Evolutionary conservation across 768 basidiomycete genomes (phyloP).

Genomic region (Strobilomyces confusus): DNA sequence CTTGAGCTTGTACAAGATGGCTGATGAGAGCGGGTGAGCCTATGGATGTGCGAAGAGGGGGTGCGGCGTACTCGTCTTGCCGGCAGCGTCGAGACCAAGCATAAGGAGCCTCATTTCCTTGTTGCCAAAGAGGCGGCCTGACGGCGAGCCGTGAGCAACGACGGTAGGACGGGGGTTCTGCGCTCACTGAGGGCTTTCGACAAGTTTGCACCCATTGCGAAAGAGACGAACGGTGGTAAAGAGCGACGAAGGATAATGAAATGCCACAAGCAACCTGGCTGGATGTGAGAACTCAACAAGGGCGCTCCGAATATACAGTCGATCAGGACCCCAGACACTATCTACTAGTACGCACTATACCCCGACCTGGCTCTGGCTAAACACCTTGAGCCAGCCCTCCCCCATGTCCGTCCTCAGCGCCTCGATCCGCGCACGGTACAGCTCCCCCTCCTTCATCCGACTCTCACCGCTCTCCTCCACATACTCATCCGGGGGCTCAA

Average conservation of each 20-base stretch:
- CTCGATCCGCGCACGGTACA: conserved; percentile 75
- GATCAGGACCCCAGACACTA: conserved; percentile 30
- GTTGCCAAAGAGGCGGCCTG: conserved; percentile 94
- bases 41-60: not conserved
- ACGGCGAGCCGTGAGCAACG: conserved; percentile 5
- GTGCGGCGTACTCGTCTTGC: conserved; percentile 85
- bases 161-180: too few species aligned
- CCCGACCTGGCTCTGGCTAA: conserved; percentile 55
- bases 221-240: conserved; percentile 40
- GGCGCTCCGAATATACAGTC: conserved; percentile 12
- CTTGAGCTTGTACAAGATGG: conserved; percentile 98
- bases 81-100: conserved; percentile 96
- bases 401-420: conserved; percentile 84
- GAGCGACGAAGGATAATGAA: conserved; percentile 52
- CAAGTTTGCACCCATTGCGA: conserved; percentile 78
- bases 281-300: conserved; percentile 25
- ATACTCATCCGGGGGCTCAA: conserved; percentile 44
- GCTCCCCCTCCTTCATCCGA: conserved; percentile 55
- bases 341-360: conserved; percentile 12
- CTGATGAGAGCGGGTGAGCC: conserved; percentile 40
- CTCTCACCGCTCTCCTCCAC: conserved; percentile 8
- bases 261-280: conserved; percentile 25
- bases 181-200: conserved; percentile 75
- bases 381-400: conserved; percentile 84
- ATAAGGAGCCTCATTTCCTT: conserved; percentile 98